Evolutionary conservation across 225 moss, liverwort and hornwort species (phyloP).

Genomic region (Bryum argenteum): DNA sequence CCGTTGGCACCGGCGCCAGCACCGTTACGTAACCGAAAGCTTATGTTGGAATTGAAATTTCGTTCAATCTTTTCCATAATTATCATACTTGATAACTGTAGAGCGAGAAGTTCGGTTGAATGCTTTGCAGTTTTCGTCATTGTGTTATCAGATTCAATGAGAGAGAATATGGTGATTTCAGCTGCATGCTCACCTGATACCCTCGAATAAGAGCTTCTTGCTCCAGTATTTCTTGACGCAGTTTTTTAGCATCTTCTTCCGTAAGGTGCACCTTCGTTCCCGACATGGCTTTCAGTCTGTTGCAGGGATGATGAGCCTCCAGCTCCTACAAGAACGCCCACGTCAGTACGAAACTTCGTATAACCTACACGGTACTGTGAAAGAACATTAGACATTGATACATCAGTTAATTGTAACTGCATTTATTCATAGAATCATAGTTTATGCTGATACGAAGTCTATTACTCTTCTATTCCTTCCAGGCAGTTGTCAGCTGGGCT

Average conservation of each 20-base stretch:
- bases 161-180: neutral
- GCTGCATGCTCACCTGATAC: constrained; percentile 44
- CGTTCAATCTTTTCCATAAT: too few relatives aligned
- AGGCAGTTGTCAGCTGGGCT: constrained; percentile 35
- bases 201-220: constrained; percentile 68
- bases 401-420: neutral
- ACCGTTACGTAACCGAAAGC: neutral
- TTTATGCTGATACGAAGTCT: constrained; percentile 24
- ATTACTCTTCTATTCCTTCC: constrained; percentile 49
- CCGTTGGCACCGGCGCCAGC: neutral
- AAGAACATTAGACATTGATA: neutral
- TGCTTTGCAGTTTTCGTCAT: too few relatives aligned
- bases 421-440: constrained; percentile 11
- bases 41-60: too few relatives aligned
- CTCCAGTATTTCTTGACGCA: constrained; percentile 57
- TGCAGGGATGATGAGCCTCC: constrained; percentile 55
- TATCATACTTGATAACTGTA: too few relatives aligned
- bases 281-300: constrained; percentile 48
- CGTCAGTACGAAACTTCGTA: neutral
- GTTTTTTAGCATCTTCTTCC: constrained; percentile 42
- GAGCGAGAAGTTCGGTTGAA: too few relatives aligned
- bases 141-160: neutral
- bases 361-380: neutral
- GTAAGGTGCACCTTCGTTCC: constrained; percentile 47
- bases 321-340: constrained; percentile 40